Conservation (phyloP, 768 basidiomycete genomes). For the Coprinellus aureogranulatus region DNA sequence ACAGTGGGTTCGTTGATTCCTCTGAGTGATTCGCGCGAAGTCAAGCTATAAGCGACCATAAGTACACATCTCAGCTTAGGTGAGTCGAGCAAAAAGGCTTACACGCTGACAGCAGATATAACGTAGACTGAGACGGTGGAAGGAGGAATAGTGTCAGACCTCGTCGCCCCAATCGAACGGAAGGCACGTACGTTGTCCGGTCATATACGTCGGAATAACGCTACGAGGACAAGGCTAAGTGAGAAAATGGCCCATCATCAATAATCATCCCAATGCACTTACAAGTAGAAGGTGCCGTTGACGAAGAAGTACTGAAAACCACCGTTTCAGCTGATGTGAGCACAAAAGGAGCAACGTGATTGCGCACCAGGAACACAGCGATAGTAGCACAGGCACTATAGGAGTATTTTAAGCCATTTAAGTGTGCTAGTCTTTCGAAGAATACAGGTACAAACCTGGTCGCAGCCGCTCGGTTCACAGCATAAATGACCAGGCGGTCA, state of each 20-base stretch:
- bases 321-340: too few species aligned
- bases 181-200: background rate
- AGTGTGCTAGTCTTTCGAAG: too few species aligned
- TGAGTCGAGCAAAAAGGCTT: background rate
- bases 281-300: conserved; percentile 8
- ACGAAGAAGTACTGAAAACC: conserved; percentile 4
- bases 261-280: background rate
- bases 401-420: too few species aligned
- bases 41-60: background rate
- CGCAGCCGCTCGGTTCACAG: conserved; percentile 5
- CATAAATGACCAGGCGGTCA: conserved; percentile 5
- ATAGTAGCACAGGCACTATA: background rate
- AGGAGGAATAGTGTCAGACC: background rate
- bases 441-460: conserved; percentile 7
- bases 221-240: background rate
- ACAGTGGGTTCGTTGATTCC: background rate
- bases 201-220: background rate
- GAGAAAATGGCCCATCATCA: background rate
- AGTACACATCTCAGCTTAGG: background rate
- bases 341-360: background rate
- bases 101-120: conserved; percentile 9
- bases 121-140: conserved; percentile 1
- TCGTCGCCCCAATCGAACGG: background rate
- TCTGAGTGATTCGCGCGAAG: background rate
- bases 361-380: background rate